Base-by-base conservation (phyloP, 345 rosid genomes). In the Combretum micranthum region DNA sequence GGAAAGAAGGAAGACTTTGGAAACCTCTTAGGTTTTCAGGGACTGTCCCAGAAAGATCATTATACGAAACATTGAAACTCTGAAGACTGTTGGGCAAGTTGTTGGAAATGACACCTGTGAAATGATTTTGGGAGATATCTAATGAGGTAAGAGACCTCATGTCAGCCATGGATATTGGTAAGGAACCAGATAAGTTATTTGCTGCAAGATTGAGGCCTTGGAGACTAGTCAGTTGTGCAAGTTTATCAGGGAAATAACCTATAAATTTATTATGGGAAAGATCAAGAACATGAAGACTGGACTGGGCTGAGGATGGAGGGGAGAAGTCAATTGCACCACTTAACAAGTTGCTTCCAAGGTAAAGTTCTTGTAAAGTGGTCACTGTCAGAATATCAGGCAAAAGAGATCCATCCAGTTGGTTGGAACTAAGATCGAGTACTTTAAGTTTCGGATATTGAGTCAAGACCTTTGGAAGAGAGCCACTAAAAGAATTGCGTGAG, bases 41-140 rank as follows among this genome's bases (percentile, higher is more conserved):
- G 64, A 89, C 94, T 66, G 65, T 74, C 15, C 99, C 99, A 59
- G 96, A 87, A 49, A 93, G 82, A 76, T 89, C 85, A 63, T 93
- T 93, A 64, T 79, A 66, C 13, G 99, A 85, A 52, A 75, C 96
- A 69, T 89, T 93, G 63, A 93, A 83, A 66, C 72, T 80, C 60
- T 59, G 66, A 47, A 93, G 86, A 57, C 70, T 64, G 47, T 42
- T 68, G 23, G 97, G 74, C 70, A 89, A 69, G 64, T 93, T 89
- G 71, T 55, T 76, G 1, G 97, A 94, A 44, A 93, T 71, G 57
- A 86, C 75, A 70, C 97, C 99, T 0, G 83, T 69, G 72, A 93
- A 80, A 66, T 70, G 77, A 74, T 89, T 93, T 66, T 82, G 83
- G 19, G 97, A 88, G 57, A 88, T 66, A 75, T 86, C 96, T 55